These are phyloP conservation scores for Candida boleticola DNA, from an alignment of 805 yeast species.

Conservation along the genomic window DNA sequence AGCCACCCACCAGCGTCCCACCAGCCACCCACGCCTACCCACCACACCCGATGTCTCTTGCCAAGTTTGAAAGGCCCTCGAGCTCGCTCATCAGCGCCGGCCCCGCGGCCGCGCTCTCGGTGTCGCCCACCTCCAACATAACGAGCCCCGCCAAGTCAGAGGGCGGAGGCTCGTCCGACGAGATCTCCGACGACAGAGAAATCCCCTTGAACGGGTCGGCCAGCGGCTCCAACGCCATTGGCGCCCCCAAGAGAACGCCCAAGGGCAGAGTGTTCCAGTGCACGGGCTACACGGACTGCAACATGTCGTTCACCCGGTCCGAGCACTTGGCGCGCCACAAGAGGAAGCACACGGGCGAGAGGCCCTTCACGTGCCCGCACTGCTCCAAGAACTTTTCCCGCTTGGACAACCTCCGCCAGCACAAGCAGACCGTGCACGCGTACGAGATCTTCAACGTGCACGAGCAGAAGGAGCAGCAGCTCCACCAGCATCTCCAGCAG, in stretches of 20 bases:
- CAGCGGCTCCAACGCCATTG: neutral
- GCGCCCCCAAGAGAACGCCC: constrained; percentile 31
- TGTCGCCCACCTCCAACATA: neutral
- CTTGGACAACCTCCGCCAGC: constrained; percentile 86
- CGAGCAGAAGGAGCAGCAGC: constrained; percentile 6
- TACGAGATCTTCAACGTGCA: constrained; percentile 28
- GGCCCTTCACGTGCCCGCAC: constrained; percentile 86
- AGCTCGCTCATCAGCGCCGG: neutral
- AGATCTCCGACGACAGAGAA: neutral
- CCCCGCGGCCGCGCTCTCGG: neutral
- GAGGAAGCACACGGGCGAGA: constrained; percentile 90
- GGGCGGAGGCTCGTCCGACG: neutral
- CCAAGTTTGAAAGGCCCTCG: neutral
- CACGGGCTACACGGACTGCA: constrained; percentile 80
- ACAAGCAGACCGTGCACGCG: constrained; percentile 69
- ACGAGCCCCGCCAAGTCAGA: constrained; percentile 2
- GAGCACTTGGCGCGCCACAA: constrained; percentile 93
- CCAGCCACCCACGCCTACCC: no score
- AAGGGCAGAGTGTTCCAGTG: constrained; percentile 78
- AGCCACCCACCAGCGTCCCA: no score
- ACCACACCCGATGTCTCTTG: neutral
- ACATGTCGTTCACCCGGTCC: constrained; percentile 84
- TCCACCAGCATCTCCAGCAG: constrained; percentile 1
- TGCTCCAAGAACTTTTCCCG: constrained; percentile 79
- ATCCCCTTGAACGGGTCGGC: neutral